Conservation (phyloP, 768 basidiomycete genomes). For the Holtermanniella nyarrowii region DNA sequence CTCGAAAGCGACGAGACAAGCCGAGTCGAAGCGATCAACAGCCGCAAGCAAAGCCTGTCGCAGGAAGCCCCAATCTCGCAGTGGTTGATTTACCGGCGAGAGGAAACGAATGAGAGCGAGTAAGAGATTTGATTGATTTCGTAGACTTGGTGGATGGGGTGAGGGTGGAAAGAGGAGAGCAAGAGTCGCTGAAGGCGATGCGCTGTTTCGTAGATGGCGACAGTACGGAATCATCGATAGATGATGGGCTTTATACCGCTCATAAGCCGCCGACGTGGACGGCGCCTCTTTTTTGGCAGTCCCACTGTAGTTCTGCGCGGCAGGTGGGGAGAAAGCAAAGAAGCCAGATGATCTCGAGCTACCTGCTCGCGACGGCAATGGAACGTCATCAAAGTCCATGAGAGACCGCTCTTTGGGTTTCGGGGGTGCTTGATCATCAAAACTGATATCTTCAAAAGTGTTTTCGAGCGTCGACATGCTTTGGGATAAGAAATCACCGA, state of each 20-base stretch:
- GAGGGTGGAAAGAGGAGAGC: constrained; percentile 47
- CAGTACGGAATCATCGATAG: constrained; percentile 38
- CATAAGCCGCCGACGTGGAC: constrained; percentile 12
- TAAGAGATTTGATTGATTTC: constrained; percentile 57
- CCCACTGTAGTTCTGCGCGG: background rate
- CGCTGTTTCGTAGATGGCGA: constrained; percentile 49
- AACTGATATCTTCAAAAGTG: constrained; percentile 37
- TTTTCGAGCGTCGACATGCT: constrained; percentile 9
- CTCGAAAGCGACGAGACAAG: constrained; percentile 78
- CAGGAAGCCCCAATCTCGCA: constrained; percentile 56
- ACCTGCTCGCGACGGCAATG: constrained; percentile 27
- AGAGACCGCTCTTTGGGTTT: constrained; percentile 21
- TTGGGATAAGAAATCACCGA: constrained; percentile 69
- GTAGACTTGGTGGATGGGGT: constrained; percentile 41
- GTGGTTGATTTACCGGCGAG: constrained; percentile 58
- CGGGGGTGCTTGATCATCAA: constrained; percentile 38
- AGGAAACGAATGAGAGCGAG: constrained; percentile 66
- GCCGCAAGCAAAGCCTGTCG: constrained; percentile 60
- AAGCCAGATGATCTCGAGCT: constrained; percentile 33
- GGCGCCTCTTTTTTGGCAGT: constrained; percentile 1
- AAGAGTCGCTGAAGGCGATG: constrained; percentile 50
- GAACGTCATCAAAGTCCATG: constrained; percentile 42
- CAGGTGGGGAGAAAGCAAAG: constrained; percentile 32
- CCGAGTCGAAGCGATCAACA: constrained; percentile 79
- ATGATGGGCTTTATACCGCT: constrained; percentile 42